Evolutionary conservation across 1,284 basidiomycete species (phyloP).

Genomic region (Tranzscheliella williamsii): DNA sequence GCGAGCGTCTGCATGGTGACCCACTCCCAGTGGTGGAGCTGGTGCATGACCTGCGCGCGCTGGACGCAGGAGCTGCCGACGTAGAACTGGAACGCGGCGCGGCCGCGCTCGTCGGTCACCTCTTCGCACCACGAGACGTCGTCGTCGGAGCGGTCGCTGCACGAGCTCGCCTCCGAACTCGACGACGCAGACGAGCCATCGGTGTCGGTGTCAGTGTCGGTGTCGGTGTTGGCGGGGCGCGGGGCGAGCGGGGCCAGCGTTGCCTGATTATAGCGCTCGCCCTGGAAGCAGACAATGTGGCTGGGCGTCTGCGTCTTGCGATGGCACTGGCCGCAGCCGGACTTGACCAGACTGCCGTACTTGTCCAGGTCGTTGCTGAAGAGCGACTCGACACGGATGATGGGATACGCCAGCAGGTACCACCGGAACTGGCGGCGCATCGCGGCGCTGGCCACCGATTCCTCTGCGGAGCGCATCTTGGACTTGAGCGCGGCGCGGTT

Average conservation of each 20-base stretch:
- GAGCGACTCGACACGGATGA: constrained; percentile 10
- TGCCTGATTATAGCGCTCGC: constrained; percentile 27
- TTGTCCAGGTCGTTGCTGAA: constrained; percentile 19
- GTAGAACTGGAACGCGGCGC: constrained; percentile 12
- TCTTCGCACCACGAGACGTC: constrained; percentile 22
- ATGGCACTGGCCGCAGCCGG: constrained; percentile 38
- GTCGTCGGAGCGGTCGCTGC: constrained; percentile 7
- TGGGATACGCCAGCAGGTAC: constrained; percentile 36
- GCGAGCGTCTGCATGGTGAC: constrained; percentile 23
- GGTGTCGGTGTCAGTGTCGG: not conserved
- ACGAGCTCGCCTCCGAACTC: constrained; percentile 1
- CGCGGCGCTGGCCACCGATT: constrained; percentile 17
- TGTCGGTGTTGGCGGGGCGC: not conserved
- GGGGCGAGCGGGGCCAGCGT: constrained; percentile 10
- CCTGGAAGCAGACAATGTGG: constrained; percentile 10
- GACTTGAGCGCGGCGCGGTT: constrained; percentile 14
- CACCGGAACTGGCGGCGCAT: constrained; percentile 42
- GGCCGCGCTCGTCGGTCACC: constrained; percentile 1
- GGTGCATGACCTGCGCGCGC: constrained; percentile 21
- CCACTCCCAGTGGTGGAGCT: constrained; percentile 44
- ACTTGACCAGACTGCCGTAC: constrained; percentile 16
- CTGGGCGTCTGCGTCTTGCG: constrained; percentile 18
- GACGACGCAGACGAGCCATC: not conserved
- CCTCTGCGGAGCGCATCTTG: constrained; percentile 16
- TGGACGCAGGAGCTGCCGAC: constrained; percentile 28